Conservation (phyloP, 164 flowering plant genomes). For the Cinnamomum micranthum region DNA sequence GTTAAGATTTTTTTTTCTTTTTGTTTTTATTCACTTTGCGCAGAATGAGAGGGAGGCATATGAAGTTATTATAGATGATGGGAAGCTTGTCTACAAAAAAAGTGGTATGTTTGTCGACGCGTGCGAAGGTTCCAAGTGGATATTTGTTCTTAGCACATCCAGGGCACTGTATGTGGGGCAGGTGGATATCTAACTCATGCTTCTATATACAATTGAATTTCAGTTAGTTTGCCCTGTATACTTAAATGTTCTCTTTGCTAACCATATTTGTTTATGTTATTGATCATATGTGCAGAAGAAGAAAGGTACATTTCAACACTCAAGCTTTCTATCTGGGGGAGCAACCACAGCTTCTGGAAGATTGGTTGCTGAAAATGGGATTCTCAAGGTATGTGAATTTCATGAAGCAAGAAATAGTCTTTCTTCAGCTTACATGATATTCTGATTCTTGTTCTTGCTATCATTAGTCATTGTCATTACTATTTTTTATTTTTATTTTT, state of each 20-base stretch:
- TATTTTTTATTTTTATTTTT: no score
- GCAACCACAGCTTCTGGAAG: slow-evolving; percentile 79
- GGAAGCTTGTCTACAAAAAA: slow-evolving; percentile 58
- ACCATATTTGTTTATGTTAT: background rate
- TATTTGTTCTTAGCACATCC: slow-evolving; percentile 69
- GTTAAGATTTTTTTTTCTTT: background rate
- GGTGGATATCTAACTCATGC: slow-evolving; percentile 4
- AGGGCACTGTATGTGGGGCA: slow-evolving; percentile 54
- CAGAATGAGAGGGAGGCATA: slow-evolving; percentile 68
- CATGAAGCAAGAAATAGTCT: background rate
- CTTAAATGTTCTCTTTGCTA: background rate
- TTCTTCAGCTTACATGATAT: background rate
- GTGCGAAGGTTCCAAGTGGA: slow-evolving; percentile 55
- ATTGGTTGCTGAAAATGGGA: slow-evolving; percentile 55
- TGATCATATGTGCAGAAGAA: slow-evolving; percentile 34
- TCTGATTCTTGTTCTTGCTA: background rate
- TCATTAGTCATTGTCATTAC: no score
- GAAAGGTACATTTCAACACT: slow-evolving; percentile 77
- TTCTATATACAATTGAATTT: background rate
- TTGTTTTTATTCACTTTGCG: slow-evolving; percentile 3
- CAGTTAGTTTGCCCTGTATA: background rate
- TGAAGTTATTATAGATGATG: slow-evolving; percentile 55
- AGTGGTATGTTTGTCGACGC: slow-evolving; percentile 37
- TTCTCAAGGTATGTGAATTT: slow-evolving; percentile 44
- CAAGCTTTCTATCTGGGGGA: slow-evolving; percentile 76